phyloP scores from a whole-genome alignment of 1,284 basidiomycete species.

The Peniophora sp. region DNA sequence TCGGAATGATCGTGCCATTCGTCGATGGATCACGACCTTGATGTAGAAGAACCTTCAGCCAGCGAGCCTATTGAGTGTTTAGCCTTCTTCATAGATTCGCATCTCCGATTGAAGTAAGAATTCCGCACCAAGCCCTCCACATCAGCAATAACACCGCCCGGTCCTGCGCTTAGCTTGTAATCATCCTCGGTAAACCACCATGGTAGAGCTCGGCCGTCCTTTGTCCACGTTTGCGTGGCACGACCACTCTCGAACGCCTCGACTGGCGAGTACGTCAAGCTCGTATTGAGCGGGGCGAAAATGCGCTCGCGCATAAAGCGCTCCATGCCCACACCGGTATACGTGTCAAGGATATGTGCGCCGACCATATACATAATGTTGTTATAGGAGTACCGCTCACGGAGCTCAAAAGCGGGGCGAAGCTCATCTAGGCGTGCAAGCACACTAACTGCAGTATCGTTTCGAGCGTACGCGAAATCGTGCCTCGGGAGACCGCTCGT shows the following conservation, averaged over 20 bases:
- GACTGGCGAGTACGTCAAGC: constrained; percentile 21
- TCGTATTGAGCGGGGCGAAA: constrained; percentile 27
- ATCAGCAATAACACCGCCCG: constrained; percentile 32
- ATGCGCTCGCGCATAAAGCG: constrained; percentile 33
- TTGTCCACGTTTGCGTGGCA: constrained; percentile 23
- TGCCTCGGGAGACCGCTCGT: constrained; percentile 13
- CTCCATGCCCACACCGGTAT: constrained; percentile 19
- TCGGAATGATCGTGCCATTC: constrained; percentile 31
- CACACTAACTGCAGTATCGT: constrained; percentile 6
- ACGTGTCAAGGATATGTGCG: constrained; percentile 28
- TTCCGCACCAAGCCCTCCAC: constrained; percentile 16
- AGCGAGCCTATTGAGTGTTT: constrained; percentile 23
- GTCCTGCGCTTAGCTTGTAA: constrained; percentile 24
- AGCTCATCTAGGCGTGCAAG: constrained; percentile 28
- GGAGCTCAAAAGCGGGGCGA: constrained; percentile 29
- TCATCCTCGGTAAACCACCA: constrained; percentile 11
- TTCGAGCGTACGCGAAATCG: constrained; percentile 5
- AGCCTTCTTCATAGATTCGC: too few species aligned
- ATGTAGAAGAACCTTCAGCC: constrained; percentile 36
- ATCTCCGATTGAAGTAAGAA: not conserved
- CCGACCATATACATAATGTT: constrained; percentile 28
- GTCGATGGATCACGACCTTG: constrained; percentile 32
- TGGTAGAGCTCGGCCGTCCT: constrained; percentile 15
- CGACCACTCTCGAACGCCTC: constrained; percentile 25
- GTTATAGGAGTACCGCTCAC: constrained; percentile 36